A percentile compares a stretch with the other conserved stretches of the same genome.
These are phyloP conservation scores for Penicillium maclennaniae DNA, from an alignment of 495 filamentous ascomycete genomes.

Conservation along the genomic window DNA sequence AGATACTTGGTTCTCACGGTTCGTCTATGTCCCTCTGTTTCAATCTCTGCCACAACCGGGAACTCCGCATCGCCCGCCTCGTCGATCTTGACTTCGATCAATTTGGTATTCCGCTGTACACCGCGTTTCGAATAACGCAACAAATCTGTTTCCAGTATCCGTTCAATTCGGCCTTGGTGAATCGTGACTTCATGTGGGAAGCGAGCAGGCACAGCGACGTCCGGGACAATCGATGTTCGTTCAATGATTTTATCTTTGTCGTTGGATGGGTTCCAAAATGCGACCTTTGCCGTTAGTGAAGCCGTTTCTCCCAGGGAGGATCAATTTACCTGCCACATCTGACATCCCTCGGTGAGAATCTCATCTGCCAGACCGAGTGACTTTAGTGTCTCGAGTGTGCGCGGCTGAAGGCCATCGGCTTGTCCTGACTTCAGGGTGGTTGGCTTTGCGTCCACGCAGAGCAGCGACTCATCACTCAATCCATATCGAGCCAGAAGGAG, in stretches of 20 bases:
- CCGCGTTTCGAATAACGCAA: slow-evolving; percentile 46
- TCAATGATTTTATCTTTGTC: slow-evolving; percentile 49
- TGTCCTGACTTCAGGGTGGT: slow-evolving; percentile 49
- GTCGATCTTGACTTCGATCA: slow-evolving; percentile 53
- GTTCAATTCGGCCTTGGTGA: slow-evolving; percentile 60
- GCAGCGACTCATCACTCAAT: slow-evolving; percentile 37
- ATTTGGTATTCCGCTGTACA: slow-evolving; percentile 48
- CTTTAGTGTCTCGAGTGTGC: slow-evolving; percentile 63
- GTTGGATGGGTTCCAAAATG: slow-evolving; percentile 46
- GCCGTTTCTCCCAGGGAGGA: slow-evolving; percentile 25
- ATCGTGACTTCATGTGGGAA: slow-evolving; percentile 55
- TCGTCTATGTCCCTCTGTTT: slow-evolving; percentile 44
- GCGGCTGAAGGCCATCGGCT: slow-evolving; percentile 60
- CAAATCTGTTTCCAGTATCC: slow-evolving; percentile 56
- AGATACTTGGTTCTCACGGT: slow-evolving; percentile 59
- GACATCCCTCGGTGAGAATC: slow-evolving; percentile 35
- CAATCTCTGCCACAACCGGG: slow-evolving; percentile 30
- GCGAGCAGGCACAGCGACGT: slow-evolving; percentile 45
- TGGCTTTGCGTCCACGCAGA: slow-evolving; percentile 47
- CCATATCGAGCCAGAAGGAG: slow-evolving; percentile 48
- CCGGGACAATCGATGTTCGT: slow-evolving; percentile 46
- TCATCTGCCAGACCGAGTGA: slow-evolving; percentile 36
- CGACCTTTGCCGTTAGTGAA: slow-evolving; percentile 25
- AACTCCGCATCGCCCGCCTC: slow-evolving; percentile 54
- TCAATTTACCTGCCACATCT: slow-evolving; percentile 38